A percentile compares a stretch with the other conserved stretches of the same genome.
Conservation (phyloP, 31 red algal genomes). For the Bonnemaisonia californica region DNA sequence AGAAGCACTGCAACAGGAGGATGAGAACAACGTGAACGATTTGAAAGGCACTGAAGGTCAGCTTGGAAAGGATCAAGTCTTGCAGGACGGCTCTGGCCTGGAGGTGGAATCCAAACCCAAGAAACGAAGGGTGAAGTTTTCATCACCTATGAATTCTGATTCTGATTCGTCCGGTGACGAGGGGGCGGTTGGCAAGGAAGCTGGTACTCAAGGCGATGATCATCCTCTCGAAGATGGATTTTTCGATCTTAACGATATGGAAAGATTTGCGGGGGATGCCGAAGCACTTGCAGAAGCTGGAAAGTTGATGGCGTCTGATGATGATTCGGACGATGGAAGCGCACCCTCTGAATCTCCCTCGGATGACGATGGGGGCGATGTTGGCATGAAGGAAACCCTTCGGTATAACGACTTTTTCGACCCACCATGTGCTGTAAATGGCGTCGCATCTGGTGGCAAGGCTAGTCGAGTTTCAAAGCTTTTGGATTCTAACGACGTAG, state of each 20-base stretch:
- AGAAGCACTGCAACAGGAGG: neutral
- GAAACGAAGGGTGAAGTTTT: conserved; percentile 22
- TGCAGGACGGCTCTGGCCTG: no score
- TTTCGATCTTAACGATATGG: conserved; percentile 62
- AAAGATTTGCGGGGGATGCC: conserved; percentile 70
- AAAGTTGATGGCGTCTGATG: conserved; percentile 61
- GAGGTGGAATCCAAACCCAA: neutral
- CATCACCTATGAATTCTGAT: neutral
- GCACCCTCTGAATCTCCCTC: neutral
- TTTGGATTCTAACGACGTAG: conserved; percentile 19
- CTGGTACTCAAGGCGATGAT: neutral
- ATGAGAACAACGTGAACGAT: neutral
- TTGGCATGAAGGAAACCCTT: neutral
- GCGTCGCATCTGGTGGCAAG: neutral
- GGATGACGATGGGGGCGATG: neutral
- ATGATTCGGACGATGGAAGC: conserved; percentile 33
- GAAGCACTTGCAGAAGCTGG: conserved; percentile 52
- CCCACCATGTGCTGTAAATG: conserved; percentile 32
- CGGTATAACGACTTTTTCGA: conserved; percentile 67
- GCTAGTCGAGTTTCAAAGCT: neutral
- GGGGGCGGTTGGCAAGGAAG: neutral
- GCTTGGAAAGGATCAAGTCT: neutral
- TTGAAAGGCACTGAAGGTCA: neutral
- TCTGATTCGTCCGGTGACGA: no score
- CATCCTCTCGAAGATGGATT: conserved; percentile 55